These are phyloP conservation scores for Furcasterigmium sp. DNA, from an alignment of 2,329 filamentous ascomycete genomes.

Conservation along the genomic window DNA sequence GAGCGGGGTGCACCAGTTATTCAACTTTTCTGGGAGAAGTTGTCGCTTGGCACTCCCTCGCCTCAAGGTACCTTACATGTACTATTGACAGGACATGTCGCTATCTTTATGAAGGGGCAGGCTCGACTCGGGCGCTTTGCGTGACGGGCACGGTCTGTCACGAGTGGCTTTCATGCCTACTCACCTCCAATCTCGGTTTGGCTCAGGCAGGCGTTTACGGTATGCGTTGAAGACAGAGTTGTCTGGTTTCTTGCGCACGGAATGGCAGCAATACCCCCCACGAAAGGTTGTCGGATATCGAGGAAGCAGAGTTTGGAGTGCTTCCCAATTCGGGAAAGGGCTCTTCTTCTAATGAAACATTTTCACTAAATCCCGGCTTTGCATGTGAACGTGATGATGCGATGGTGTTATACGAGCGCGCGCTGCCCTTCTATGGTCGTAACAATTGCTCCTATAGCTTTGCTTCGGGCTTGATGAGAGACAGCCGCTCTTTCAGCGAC, in stretches of 20 bases:
- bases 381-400: background rate
- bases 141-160: background rate
- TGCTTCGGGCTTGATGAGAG: conserved; percentile 48
- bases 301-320: conserved; percentile 1
- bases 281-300: conserved; percentile 2
- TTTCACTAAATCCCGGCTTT: background rate
- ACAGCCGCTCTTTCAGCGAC: conserved; percentile 54
- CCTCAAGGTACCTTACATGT: background rate
- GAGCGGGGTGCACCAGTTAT: background rate
- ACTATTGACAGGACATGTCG: background rate
- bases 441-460: conserved; percentile 45
- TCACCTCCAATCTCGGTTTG: conserved; percentile 2
- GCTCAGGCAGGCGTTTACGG: conserved; percentile 4
- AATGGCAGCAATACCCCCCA: conserved; percentile 5
- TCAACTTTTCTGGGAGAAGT: no score
- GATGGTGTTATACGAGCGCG: no score
- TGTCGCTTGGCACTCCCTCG: no score
- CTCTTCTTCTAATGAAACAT: conserved; percentile 2
- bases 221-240: conserved; percentile 1
- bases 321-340: background rate
- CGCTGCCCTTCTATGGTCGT: no score
- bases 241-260: conserved; percentile 1
- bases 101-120: background rate
- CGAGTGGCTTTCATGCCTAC: background rate
- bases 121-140: background rate